Conservation (phyloP, 352 stramenopile species). For the Globisporangium irregulare region DNA sequence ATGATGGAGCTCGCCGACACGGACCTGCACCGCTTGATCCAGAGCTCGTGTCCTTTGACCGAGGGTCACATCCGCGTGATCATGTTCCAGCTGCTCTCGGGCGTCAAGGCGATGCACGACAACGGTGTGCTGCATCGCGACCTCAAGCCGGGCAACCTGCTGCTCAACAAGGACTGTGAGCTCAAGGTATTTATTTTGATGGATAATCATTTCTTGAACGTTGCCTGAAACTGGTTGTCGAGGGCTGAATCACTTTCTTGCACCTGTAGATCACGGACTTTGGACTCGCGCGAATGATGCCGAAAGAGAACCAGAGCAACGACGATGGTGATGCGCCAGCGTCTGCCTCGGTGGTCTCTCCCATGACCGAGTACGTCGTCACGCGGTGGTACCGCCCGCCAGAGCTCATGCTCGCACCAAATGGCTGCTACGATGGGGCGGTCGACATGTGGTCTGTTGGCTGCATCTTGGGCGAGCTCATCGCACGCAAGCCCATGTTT, state of each 20-base stretch:
- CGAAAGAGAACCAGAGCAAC: slow-evolving; percentile 33
- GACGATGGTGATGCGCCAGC: slow-evolving; percentile 19
- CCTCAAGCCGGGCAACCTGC: slow-evolving; percentile 93
- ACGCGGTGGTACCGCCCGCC: slow-evolving; percentile 89
- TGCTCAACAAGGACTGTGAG: slow-evolving; percentile 92
- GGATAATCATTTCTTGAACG: too few species aligned
- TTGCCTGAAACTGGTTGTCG: too few species aligned
- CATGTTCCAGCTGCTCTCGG: slow-evolving; percentile 83
- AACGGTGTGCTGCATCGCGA: slow-evolving; percentile 93
- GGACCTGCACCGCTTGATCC: slow-evolving; percentile 90
- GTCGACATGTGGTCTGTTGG: slow-evolving; percentile 87
- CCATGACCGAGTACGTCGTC: slow-evolving; percentile 91
- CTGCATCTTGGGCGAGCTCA: slow-evolving; percentile 93
- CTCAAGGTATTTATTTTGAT: slow-evolving; percentile 44
- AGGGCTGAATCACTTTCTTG: neutral
- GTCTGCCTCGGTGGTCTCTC: slow-evolving; percentile 35
- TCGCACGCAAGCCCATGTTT: slow-evolving; percentile 77
- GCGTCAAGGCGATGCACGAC: slow-evolving; percentile 91
- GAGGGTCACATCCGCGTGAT: slow-evolving; percentile 84
- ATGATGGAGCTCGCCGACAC: slow-evolving; percentile 95
- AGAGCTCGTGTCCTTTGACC: slow-evolving; percentile 80
- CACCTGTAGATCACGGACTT: slow-evolving; percentile 88
- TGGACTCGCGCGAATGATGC: slow-evolving; percentile 88
- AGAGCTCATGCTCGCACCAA: slow-evolving; percentile 91
- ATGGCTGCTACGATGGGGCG: slow-evolving; percentile 86